Conservation (phyloP, 345 rosid species). For the Eucalyptus erythrocorys region DNA sequence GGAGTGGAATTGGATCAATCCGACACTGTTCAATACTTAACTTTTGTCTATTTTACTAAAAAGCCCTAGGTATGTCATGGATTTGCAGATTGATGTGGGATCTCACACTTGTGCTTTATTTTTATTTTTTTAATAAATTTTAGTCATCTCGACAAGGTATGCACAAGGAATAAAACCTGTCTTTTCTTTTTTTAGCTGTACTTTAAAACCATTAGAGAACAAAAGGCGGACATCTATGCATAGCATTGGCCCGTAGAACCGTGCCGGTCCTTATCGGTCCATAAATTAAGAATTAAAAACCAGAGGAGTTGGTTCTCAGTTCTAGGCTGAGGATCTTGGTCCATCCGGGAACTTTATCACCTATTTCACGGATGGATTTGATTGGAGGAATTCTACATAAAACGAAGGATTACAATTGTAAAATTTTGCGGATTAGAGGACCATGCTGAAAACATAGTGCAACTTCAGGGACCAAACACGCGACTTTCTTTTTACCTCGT, state of each 20-base stretch:
- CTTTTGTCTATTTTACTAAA: too few relatives aligned
- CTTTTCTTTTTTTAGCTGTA: too few relatives aligned
- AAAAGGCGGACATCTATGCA: not conserved
- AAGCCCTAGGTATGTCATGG: too few relatives aligned
- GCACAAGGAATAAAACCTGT: not conserved
- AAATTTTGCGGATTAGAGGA: not conserved
- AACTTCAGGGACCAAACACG: not conserved
- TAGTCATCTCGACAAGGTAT: not conserved
- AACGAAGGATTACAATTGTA: not conserved
- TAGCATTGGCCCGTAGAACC: not conserved
- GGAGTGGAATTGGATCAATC: not conserved
- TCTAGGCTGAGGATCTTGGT: not conserved
- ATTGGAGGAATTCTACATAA: not conserved
- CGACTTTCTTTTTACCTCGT: not conserved
- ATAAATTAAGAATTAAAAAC: too few relatives aligned
- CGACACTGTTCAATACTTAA: not conserved
- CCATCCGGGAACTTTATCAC: not conserved
- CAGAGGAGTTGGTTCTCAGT: too few relatives aligned
- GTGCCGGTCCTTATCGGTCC: not conserved
- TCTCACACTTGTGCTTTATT: not conserved
- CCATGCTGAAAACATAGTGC: not conserved
- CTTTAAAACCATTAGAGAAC: too few relatives aligned
- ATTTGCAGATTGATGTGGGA: not conserved
- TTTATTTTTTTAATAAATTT: too few relatives aligned
- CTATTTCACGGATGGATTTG: not conserved